A percentile compares a stretch with the other conserved stretches of the same genome.
Evolutionary conservation across 2,329 filamentous ascomycete genomes (phyloP).

Genomic region (Pezicula carpinea): DNA sequence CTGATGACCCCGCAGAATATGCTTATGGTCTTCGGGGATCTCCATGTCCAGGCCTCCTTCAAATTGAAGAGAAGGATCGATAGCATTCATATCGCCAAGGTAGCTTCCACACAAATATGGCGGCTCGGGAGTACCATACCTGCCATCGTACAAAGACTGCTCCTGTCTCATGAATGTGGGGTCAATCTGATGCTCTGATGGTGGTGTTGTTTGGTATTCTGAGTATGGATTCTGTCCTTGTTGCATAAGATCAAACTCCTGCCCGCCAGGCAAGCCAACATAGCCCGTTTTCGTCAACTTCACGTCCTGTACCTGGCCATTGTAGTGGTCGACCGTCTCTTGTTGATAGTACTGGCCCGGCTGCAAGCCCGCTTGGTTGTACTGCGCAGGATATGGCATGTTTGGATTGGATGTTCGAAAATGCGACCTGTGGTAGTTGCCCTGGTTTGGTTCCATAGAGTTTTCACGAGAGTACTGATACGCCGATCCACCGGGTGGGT

Average conservation of each 20-base stretch:
- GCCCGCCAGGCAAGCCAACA: conserved; percentile 33
- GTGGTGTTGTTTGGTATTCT: conserved; percentile 7
- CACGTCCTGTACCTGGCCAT: conserved; percentile 34
- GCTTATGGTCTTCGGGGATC: conserved; percentile 25
- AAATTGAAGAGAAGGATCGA: conserved; percentile 17
- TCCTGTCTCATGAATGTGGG: conserved; percentile 21
- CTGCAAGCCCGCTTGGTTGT: conserved; percentile 35
- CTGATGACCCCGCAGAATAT: conserved; percentile 23
- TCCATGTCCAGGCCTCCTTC: conserved; percentile 19
- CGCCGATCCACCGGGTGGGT: conserved; percentile 24
- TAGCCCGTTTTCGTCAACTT: conserved; percentile 36
- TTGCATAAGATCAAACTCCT: conserved; percentile 25
- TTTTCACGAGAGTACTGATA: conserved; percentile 26
- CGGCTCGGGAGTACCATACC: conserved; percentile 13
- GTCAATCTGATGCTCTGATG: conserved; percentile 22
- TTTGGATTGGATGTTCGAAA: conserved; percentile 50
- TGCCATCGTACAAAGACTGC: conserved; percentile 12
- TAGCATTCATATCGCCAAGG: conserved; percentile 13
- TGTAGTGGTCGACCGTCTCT: conserved; percentile 10
- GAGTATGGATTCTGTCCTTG: conserved; percentile 13
- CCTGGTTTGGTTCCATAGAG: conserved; percentile 22
- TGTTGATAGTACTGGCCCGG: conserved; percentile 47
- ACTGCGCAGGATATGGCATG: conserved; percentile 39
- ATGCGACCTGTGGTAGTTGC: conserved; percentile 36
- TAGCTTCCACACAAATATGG: conserved; percentile 20